Base-by-base conservation (phyloP, 352 stramenopile species). In the Phytophthora parvispora region DNA sequence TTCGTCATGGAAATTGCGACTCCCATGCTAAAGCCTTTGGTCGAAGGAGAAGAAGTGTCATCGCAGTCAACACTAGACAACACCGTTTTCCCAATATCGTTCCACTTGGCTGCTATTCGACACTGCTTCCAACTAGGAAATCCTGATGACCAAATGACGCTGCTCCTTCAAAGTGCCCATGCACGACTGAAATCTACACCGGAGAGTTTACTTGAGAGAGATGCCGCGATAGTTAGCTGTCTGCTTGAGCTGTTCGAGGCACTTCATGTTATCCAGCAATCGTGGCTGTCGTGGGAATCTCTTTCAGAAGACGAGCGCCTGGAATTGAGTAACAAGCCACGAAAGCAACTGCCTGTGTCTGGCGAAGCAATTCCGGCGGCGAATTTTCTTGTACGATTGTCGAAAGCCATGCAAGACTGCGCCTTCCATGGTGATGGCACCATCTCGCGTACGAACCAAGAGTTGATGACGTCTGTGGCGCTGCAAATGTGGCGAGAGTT, bases 401-500 rank as follows among this genome's bases (percentile, higher is more conserved):
- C 71, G 47, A 72, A 52, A 1, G 64, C 77, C 22, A 58, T 83
- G n/a, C 65, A 70, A 16, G 36, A 49, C 22, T 84, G 69, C 36
- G 57, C 83, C 0, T 73, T 56, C 8, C 29, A 76, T 27, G 64
- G 60, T 15, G 47, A 68, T n/a, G 68, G 68, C 2, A 29, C 36
- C 0, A 72, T 84, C 24, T 38, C 52, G 29, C 53, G 53, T 7
- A 71, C 68, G 12, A 83, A 77, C 36, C 52, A 70, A 32, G 78
- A 85, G 22, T 50, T 87, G 4, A 31, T 87, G 49, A 69, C 72
- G 10, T 69, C 67, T 15, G 56, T 73, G 1, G 74, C 76, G 10
- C 22, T 86, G 10, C 40, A 75, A 48, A 75, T 87, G 27, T 90
- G 80, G 80, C 70, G 67, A 29, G 80, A 88, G 42, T 58, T 69